phyloP scores from a whole-genome alignment of 257 asterid genomes.

The Solanum commersonii region DNA sequence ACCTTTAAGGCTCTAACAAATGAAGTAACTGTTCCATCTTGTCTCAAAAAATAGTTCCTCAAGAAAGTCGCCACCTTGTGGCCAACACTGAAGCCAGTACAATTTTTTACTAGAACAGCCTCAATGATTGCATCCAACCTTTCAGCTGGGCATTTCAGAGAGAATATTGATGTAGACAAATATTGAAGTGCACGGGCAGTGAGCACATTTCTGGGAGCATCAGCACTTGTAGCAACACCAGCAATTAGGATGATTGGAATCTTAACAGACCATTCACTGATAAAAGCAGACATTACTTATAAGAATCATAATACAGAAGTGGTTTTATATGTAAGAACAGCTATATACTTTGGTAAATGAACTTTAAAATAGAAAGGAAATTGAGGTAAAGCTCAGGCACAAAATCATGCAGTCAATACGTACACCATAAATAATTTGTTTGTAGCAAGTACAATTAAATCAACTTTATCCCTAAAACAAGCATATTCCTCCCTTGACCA shows the following conservation, averaged over 20 bases:
- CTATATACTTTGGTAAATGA: not conserved
- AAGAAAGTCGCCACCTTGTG: slow-evolving; percentile 55
- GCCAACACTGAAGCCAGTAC: slow-evolving; percentile 56
- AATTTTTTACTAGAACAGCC: slow-evolving; percentile 55
- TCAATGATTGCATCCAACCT: slow-evolving; percentile 77
- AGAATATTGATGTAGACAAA: slow-evolving; percentile 50
- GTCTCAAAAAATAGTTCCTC: slow-evolving; percentile 70
- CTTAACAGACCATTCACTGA: slow-evolving; percentile 88
- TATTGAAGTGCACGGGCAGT: slow-evolving; percentile 47
- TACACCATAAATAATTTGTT: not conserved
- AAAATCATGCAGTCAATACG: not conserved
- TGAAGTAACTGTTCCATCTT: slow-evolving; percentile 86
- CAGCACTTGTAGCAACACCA: slow-evolving; percentile 81
- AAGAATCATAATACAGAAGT: slow-evolving; percentile 10
- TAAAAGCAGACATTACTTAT: slow-evolving; percentile 8
- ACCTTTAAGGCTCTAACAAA: slow-evolving; percentile 84
- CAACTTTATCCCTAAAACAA: not conserved
- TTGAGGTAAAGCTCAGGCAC: not conserved
- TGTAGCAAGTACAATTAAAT: not conserved
- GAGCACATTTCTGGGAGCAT: slow-evolving; percentile 49
- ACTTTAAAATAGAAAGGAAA: not conserved
- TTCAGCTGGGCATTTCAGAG: slow-evolving; percentile 65
- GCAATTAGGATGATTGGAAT: slow-evolving; percentile 65
- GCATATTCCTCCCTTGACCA: not conserved
- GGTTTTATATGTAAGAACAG: slow-evolving; percentile 1